Evolutionary conservation across 768 basidiomycete species (phyloP), one percentile per base, ranked within the genome.

Genomic region (Mycena latifolia): DNA sequence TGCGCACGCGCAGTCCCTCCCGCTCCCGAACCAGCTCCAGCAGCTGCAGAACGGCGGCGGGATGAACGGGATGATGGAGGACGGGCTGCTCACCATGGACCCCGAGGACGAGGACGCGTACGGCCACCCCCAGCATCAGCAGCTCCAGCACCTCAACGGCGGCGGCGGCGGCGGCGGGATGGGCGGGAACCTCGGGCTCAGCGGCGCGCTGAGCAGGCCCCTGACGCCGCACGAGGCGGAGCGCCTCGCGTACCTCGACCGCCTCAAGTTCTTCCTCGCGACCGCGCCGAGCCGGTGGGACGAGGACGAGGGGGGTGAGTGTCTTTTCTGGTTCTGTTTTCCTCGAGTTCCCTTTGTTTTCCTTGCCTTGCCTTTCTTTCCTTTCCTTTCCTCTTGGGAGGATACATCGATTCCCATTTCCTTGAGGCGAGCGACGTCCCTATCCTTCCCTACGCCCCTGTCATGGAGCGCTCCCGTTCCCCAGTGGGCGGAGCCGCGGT

Each of bases 211-310:
- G 22, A 81, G 83, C 22, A 80, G 91, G n/a, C 83, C 89, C 0
- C 84, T 94, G 52, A 87, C 84, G 8, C 74, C 84, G 1, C 79
- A 85, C 54, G 92, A 94, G 75, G 87, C 89, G 61, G 90, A 92
- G 24, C 84, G 87, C 27, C 81, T 95, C 45, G 86, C 86, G n/a
- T 85, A 91, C 69, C 85, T 96, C 24, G 93, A 96, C 71, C 78
- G 88, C 24, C 91, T 96, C 77, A 95, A 95, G 79, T 92, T 90
- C 80, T 96, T 96, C 79, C 88, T 96, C 48, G 92, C 92, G 18
- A 94, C 93, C 14, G 94, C 92, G 10, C 95, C 91, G 3, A 90
- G 86, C 29, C 85, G 87, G 52, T 95, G 93, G 93, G 86, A 86
- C 71, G 65, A 35, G 20, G 65, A 66, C 70, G 65, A 46, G 2